These are phyloP conservation scores for Wickerhamiella galacta DNA, from an alignment of 805 yeast species.

Conservation along the genomic window DNA sequence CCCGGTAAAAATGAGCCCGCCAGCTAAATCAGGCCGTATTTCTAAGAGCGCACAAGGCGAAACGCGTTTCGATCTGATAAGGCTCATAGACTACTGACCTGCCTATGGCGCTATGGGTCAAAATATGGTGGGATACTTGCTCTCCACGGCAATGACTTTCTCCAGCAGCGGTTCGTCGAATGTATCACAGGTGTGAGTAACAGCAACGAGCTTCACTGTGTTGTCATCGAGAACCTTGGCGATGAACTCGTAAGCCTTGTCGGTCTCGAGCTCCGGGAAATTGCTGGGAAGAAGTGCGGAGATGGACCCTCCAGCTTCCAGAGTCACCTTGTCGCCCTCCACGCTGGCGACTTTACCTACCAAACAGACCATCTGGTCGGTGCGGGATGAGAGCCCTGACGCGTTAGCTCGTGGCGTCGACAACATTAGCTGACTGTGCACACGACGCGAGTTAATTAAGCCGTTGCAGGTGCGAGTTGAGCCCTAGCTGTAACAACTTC, in stretches of 20 bases:
- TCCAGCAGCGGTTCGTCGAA: slow-evolving; percentile 4
- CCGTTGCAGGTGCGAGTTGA: too few relatives aligned
- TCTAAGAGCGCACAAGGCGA: not conserved
- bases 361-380: slow-evolving; percentile 17
- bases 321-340: slow-evolving; percentile 13
- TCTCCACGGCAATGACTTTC: slow-evolving; percentile 6
- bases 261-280: slow-evolving; percentile 13
- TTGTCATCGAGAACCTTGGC: slow-evolving; percentile 21
- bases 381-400: slow-evolving; percentile 11
- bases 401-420: slow-evolving; percentile 18
- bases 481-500: too few relatives aligned
- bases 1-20: not conserved
- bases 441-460: too few relatives aligned
- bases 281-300: slow-evolving; percentile 14
- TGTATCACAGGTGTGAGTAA: slow-evolving; percentile 13
- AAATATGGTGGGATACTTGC: not conserved
- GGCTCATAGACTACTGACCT: not conserved
- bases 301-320: slow-evolving; percentile 22
- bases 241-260: slow-evolving; percentile 21
- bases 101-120: too few relatives aligned
- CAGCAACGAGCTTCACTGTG: slow-evolving; percentile 14
- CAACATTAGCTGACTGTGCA: too few relatives aligned
- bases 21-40: not conserved
- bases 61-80: not conserved
- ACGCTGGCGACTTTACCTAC: slow-evolving; percentile 21